Conservation (phyloP, 306 rosid genomes). For the Cyclanthera cordifolia region DNA sequence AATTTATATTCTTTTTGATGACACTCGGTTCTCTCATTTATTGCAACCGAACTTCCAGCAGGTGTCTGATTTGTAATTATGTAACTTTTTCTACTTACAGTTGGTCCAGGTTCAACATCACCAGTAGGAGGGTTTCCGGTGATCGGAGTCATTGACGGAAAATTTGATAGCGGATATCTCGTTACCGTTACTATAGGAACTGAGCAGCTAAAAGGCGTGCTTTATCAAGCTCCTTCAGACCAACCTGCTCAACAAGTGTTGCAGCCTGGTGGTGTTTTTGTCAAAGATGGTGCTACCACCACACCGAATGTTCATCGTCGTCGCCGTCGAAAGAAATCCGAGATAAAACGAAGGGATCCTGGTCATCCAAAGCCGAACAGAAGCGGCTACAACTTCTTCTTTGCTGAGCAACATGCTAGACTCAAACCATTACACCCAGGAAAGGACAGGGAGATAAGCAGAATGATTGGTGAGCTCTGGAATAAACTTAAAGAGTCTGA, state of each 20-base stretch:
- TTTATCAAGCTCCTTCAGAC: conserved; percentile 45
- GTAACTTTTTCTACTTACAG: not conserved
- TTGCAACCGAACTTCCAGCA: no score
- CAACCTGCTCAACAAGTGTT: conserved; percentile 16
- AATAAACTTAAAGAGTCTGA: conserved; percentile 53
- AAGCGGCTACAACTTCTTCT: conserved; percentile 94
- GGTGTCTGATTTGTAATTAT: not conserved
- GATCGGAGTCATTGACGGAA: conserved; percentile 77
- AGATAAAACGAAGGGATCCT: conserved; percentile 73
- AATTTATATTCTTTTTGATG: no score
- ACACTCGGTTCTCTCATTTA: no score
- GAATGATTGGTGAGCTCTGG: conserved; percentile 90
- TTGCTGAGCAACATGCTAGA: conserved; percentile 85
- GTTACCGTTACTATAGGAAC: conserved; percentile 70
- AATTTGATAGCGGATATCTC: conserved; percentile 83
- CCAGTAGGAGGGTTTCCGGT: conserved; percentile 32
- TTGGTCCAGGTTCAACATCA: conserved; percentile 27
- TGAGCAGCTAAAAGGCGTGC: conserved; percentile 67
- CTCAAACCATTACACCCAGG: conserved; percentile 68
- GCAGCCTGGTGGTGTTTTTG: conserved; percentile 14
- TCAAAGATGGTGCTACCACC: conserved; percentile 22
- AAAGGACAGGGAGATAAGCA: conserved; percentile 78
- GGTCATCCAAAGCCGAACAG: conserved; percentile 88
- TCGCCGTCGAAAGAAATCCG: conserved; percentile 74
- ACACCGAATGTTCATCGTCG: conserved; percentile 41